A percentile compares a stretch with the other conserved stretches of the same genome.
phyloP scores from a whole-genome alignment of 495 filamentous ascomycete genomes.

The Penicillium samsonianum region DNA sequence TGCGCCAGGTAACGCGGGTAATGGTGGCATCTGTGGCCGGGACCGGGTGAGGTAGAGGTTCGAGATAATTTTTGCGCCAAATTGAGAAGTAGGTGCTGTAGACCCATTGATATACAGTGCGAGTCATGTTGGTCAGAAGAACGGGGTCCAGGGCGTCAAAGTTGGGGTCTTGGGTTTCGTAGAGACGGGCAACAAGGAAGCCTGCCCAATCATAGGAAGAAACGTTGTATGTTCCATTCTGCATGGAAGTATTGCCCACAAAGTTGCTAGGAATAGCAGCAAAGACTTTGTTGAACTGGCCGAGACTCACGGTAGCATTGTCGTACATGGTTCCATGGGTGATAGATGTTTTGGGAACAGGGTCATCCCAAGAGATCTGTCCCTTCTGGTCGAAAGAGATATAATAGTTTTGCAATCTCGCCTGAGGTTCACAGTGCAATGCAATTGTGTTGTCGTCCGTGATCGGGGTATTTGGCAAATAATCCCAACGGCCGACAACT shows the following conservation, averaged over 20 bases:
- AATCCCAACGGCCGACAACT: constrained; percentile 45
- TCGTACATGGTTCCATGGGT: constrained; percentile 37
- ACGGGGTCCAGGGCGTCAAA: constrained; percentile 31
- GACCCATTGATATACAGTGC: constrained; percentile 44
- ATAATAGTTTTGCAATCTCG: constrained; percentile 30
- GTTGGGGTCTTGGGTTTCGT: constrained; percentile 31
- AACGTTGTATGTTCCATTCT: constrained; percentile 32
- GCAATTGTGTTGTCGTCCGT: constrained; percentile 40
- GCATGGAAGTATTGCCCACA: constrained; percentile 30
- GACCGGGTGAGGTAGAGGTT: constrained; percentile 25
- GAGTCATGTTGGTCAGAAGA: constrained; percentile 31
- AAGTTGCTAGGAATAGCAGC: constrained; percentile 42
- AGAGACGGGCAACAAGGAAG: constrained; percentile 42
- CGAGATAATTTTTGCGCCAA: constrained; percentile 41
- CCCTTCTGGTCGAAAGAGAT: constrained; percentile 40
- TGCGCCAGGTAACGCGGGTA: constrained; percentile 38
- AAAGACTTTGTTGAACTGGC: constrained; percentile 47
- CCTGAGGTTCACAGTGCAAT: constrained; percentile 39
- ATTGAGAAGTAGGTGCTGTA: constrained; percentile 46
- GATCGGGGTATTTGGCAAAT: constrained; percentile 27
- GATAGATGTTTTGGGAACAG: constrained; percentile 26
- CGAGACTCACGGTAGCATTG: constrained; percentile 43
- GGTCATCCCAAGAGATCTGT: constrained; percentile 27
- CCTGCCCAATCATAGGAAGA: constrained; percentile 47
- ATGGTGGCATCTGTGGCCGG: constrained; percentile 33